Base-by-base conservation (phyloP, 805 yeast genomes). In the Metschnikowia colocasiae region DNA sequence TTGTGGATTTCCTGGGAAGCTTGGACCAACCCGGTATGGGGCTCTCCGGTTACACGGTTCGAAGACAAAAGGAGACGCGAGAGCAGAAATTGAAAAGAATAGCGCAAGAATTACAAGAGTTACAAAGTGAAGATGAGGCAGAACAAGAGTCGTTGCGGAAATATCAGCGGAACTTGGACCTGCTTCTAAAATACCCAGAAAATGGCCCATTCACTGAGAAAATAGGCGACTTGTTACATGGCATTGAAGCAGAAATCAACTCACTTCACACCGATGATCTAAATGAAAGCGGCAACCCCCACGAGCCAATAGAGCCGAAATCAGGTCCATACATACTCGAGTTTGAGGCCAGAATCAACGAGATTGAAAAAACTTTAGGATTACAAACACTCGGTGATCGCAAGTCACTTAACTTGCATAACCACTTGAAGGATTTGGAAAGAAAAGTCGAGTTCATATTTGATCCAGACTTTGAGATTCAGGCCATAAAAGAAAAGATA, bases 71-170 rank as follows among this genome's bases (percentile, higher is more conserved):
- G 22, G 80, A 76, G 51, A 67, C 76, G 0, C 52, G 55, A 18
- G 69, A 59, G 29, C 74, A 73, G 57, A 68, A 63, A 49, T 43
- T 76, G 30, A 61, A 62, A 6, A 50, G 79, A 36, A 67, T 75
- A 25, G 53, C 61, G 5, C 54, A 60, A 10, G 80, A 76, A 47
- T 48, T 76, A 35, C 60, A 60, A n/a, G 76, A 71, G 46, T 48
- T 74, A 2, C 55, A 61, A 40, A 37, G n/a, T 12, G 55, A 46
- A 19, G 48, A 48, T 8, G 40, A 37, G 15, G 51, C 34, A 5
- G 52, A 48, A 25, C 26, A 26, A 18, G 15, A 35, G n/a, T 32
- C 33, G 20, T 32, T 47, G 9, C 40, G 33, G 18, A 27, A 13
- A 10, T 45, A 43, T 20, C 43, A 36, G 22, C 33, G 19, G 3